Base-by-base conservation (phyloP, 2,329 filamentous ascomycete genomes). In the Aspergillus flavus region DNA sequence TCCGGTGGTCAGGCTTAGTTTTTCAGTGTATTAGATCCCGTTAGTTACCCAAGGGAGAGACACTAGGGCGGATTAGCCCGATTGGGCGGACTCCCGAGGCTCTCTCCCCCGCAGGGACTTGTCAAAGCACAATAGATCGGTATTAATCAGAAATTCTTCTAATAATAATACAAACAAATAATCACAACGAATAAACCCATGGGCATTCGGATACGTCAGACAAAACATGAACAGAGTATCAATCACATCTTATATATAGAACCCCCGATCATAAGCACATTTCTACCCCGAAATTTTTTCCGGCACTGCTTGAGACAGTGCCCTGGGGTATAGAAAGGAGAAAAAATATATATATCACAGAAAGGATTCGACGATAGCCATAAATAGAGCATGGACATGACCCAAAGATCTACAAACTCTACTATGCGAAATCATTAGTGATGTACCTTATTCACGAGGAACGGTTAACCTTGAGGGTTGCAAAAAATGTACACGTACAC, bases 81-180 rank as follows among this genome's bases (percentile, higher is more conserved):
- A 64, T 66, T 64, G 60, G 61, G 66, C 52, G 58, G 58, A 58
- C 62, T 62, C 60, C 64, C 66, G 61, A 61, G 61, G 61, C 52
- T 59, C n/a, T 41, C 28, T 52, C 28, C 64, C 63, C 64, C 62
- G 58, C 64, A 67, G 58, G 46, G 50, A 59, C 28, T 19, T 58
- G 52, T 54, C 52, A 54, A 54, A 54, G 52, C 52, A 39, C 52
- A 55, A 26, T 55, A 14, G 26, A 39, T 55, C 34, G 21, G 21
- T 53, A 53, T 28, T 53, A n/a, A 32, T 53, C 19, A 34, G n/a
- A 55, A 23, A 39, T 26, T 14, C 11, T 55, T 21, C 16, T 55
- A 26, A 39, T 39, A 55, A 54, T 50, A 54, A 34, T 54, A 36
- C 16, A 11, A 36, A 14, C 16, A 7, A 23, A 14, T 32, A 55